Conservation (phyloP, 1,139 yeast genomes). For the Nakaseomyces nivariensis region DNA sequence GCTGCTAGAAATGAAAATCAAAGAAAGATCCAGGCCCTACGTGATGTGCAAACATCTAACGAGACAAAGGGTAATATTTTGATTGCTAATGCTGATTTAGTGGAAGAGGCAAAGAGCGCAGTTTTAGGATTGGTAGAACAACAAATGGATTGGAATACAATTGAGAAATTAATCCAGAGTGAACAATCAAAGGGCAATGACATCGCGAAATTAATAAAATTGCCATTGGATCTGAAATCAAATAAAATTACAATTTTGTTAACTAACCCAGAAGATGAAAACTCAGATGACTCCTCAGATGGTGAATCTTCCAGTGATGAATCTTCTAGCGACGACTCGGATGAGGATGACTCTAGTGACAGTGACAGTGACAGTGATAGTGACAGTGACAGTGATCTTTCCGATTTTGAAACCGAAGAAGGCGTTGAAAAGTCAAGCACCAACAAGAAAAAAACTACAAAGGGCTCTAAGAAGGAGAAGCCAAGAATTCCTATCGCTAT, state of each 20-base stretch:
- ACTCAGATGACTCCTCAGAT: constrained; percentile 4
- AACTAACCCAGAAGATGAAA: constrained; percentile 13
- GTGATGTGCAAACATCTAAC: constrained; percentile 54
- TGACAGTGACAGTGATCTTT: constrained; percentile 6
- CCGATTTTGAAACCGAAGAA: constrained; percentile 11
- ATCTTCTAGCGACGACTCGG: constrained; percentile 10
- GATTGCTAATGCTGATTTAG: constrained; percentile 56
- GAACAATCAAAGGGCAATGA: constrained; percentile 61
- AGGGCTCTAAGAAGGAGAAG: constrained; percentile 13
- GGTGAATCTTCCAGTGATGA: constrained; percentile 9
- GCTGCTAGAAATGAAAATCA: constrained; percentile 68
- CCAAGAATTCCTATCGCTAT: constrained; percentile 42
- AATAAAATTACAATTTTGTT: constrained; percentile 56
- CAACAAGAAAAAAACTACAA: constrained; percentile 12
- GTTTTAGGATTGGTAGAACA: constrained; percentile 62
- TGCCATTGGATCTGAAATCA: constrained; percentile 63
- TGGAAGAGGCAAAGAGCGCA: constrained; percentile 61
- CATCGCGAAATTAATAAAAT: constrained; percentile 50
- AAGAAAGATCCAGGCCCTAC: constrained; percentile 58
- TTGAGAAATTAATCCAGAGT: constrained; percentile 60
- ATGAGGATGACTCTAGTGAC: constrained; percentile 10
- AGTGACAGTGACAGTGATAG: constrained; percentile 4
- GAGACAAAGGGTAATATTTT: constrained; percentile 65
- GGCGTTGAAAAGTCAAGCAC: constrained; percentile 6
- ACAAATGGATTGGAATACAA: constrained; percentile 92